Evolutionary conservation across 768 basidiomycete species (phyloP), one percentile per base, ranked within the genome.

Genomic region (Russula emetica): DNA sequence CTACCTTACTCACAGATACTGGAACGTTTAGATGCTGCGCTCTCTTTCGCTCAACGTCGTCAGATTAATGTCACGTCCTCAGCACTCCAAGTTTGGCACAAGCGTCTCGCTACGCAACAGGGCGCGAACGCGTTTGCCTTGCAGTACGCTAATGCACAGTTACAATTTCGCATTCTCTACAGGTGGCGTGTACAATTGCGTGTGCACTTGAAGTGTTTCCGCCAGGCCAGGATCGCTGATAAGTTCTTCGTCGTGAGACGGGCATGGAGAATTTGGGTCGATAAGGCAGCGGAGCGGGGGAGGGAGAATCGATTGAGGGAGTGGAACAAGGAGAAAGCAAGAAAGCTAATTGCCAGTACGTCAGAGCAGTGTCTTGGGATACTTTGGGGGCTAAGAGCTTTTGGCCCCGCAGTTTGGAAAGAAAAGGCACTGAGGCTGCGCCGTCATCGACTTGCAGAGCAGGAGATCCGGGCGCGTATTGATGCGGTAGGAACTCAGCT

Each of bases 111-210:
- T 4, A 75, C 77, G 3, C 81, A 81, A 70, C 78, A 77, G 61
- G 83, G 82, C 61, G 78, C 81, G 3, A 70, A 74, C 16, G 61
- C 74, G 0, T 80, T 82, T 55, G 85, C 86, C 16, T 72, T 77
- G 13, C 80, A 81, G 58, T 83, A 81, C 69, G 76, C 84, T 67
- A 72, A 77, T 16, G 67, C 70, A 1, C 77, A 76, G 61, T 64
- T 83, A 9, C 71, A 73, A 10, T 79, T 75, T 59, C 76, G 72
- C 57, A 70, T 74, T 60, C 74, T 88, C 16, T 70, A 82, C 6
- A 69, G 64, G 20, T 91, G 90, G 89, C 80, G 85, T 22, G 69
- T 83, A 22, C 75, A 76, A 44, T 74, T 87, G 56, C 80, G 84
- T 20, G 72, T 75, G 18, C 79, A 80, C 60, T 65, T 83, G 45